These are phyloP conservation scores for Ceratobasidium sp. DNA, from an alignment of 1,284 basidiomycete genomes.

Conservation along the genomic window DNA sequence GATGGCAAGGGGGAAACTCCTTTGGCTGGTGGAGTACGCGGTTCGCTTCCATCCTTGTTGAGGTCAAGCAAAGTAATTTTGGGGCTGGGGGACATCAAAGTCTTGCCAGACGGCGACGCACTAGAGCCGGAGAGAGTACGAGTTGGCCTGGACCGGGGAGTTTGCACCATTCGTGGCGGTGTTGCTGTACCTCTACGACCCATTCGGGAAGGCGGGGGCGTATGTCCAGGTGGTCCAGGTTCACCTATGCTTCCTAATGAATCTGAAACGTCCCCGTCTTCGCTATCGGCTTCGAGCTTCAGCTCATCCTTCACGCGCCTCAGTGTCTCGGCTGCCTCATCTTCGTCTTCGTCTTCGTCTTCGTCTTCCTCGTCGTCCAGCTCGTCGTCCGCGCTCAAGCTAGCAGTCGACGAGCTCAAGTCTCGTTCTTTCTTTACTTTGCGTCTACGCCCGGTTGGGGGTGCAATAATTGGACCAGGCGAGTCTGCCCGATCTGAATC, in stretches of 20 bases:
- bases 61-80: not conserved
- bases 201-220: slow-evolving; percentile 27
- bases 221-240: slow-evolving; percentile 25
- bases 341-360: slow-evolving; percentile 41
- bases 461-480: slow-evolving; percentile 1
- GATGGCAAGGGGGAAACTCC: not conserved
- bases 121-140: not conserved
- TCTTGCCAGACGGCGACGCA: slow-evolving; percentile 9
- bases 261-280: slow-evolving; percentile 34
- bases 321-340: slow-evolving; percentile 26
- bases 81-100: slow-evolving; percentile 3
- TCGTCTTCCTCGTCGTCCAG: slow-evolving; percentile 31
- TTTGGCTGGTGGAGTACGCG: slow-evolving; percentile 4
- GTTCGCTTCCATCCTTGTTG: slow-evolving; percentile 17
- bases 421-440: slow-evolving; percentile 22
- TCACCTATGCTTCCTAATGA: slow-evolving; percentile 16
- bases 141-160: not conserved
- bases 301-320: slow-evolving; percentile 35
- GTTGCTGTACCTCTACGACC: slow-evolving; percentile 20
- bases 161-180: not conserved
- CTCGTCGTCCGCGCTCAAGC: slow-evolving; percentile 32
- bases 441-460: slow-evolving; percentile 14
- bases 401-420: not conserved
- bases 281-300: slow-evolving; percentile 28
- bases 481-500: slow-evolving; percentile 33